Evolutionary conservation across 371 early-diverging fungal genomes (phyloP), one percentile per base, ranked within the genome.

Genomic region (Homolaphlyctis polyrhiza): DNA sequence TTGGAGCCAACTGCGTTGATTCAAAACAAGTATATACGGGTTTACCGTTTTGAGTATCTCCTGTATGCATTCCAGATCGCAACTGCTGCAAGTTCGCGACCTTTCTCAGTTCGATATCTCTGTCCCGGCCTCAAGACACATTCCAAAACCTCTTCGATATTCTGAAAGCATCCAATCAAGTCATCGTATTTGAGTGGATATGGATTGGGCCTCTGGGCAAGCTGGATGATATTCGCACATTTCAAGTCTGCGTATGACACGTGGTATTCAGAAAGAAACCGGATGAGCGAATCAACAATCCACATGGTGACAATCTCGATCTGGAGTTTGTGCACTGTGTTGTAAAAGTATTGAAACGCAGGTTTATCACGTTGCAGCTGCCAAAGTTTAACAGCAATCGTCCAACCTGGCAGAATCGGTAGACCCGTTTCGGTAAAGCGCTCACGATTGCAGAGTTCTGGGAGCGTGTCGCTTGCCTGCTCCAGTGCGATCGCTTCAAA

Each of bases 31-130:
- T 18, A 39, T 39, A 18, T 39, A 8, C 39, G 8, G 39, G 39
- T 14, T 21, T 27, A 51, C 52, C 52, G 30, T 27, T 55, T 55
- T 3, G 2, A 2, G 25, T 11, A 55, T 2, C 55, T 13, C 14
- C 28, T 2, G n/a, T 55, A 55, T 55, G 55, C 55, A 27, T 55
- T 55, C 35, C 32, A 33, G 35, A 55, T 55, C 8, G 55, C 14
- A 3, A 55, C 13, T 2, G 55, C 55, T 2, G 55, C 55, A 55
- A 55, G 30, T 33, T 4, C 11, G 6, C n/a, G 11, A 2, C 11
- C 4, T 3, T 27, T 27, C 2, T 4, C 18, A 18, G 55, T 27
- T 18, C 28, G 55, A 25, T 8, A 55, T 25, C 55, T 13, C 35
- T 55, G 55, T 13, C 35, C 35, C 3, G 55, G 55, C 35, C n/a